Conservation (phyloP, 176 grass and related monocot genomes). For the Eleusine coracana region DNA sequence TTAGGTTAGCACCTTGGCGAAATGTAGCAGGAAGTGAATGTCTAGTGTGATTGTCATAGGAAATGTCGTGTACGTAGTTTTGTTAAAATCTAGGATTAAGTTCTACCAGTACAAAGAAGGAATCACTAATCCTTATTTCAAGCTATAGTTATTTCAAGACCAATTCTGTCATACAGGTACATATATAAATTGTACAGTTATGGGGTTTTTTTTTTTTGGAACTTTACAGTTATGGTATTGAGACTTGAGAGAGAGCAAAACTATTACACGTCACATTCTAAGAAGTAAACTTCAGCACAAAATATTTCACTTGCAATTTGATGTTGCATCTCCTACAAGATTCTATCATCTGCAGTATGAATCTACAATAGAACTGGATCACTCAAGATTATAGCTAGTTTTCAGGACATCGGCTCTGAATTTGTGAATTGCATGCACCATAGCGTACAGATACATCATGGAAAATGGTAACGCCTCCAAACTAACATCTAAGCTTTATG, state of each 20-base stretch:
- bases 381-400: neutral
- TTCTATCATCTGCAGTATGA: constrained; percentile 6
- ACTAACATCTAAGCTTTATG: neutral
- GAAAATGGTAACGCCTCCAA: neutral
- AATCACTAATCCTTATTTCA: neutral
- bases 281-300: neutral
- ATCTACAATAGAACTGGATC: neutral
- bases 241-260: neutral
- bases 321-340: constrained; percentile 7
- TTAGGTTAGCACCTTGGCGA: constrained; percentile 6
- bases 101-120: neutral
- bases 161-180: neutral
- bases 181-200: neutral
- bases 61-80: neutral
- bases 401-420: constrained; percentile 18
- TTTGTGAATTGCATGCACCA: neutral
- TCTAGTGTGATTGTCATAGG: neutral
- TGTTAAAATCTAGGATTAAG: neutral
- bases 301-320: neutral
- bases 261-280: neutral
- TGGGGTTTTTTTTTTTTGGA: too few relatives aligned
- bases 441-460: neutral
- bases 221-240: neutral
- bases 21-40: constrained; percentile 6
- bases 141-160: neutral